Conservation (phyloP, 2,329 filamentous ascomycete species). For the Dryadomyces quercus-mongolicae region DNA sequence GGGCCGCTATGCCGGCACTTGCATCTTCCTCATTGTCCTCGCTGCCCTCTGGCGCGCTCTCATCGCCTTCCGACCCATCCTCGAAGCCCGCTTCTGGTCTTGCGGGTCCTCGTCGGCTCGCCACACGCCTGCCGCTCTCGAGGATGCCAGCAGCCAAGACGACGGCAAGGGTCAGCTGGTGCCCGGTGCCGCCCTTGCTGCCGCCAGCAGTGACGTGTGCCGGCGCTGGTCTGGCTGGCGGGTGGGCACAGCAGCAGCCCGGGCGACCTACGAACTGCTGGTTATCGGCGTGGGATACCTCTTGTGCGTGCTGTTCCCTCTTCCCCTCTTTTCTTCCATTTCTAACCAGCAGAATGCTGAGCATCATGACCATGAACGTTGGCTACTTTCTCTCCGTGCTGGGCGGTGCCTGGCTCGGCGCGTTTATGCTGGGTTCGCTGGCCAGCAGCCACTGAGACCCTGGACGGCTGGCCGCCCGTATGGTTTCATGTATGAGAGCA, state of each 20-base stretch:
- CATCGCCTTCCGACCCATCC: slow-evolving; percentile 56
- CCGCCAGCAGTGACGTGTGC: background rate
- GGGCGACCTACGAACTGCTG: slow-evolving; percentile 19
- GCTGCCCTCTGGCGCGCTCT: slow-evolving; percentile 57
- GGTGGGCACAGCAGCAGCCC: background rate
- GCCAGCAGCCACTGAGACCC: slow-evolving; percentile 20
- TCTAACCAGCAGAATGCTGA: slow-evolving; percentile 58
- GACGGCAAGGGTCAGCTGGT: background rate
- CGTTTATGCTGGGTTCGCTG: slow-evolving; percentile 62
- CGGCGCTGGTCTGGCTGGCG: background rate
- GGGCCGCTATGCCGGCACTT: slow-evolving; percentile 73
- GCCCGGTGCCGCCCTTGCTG: background rate
- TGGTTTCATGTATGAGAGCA: no score
- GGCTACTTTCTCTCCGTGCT: slow-evolving; percentile 68
- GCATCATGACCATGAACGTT: slow-evolving; percentile 78
- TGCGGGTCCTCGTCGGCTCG: background rate
- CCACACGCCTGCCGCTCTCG: background rate
- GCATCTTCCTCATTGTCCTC: slow-evolving; percentile 78
- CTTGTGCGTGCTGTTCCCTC: slow-evolving; percentile 49
- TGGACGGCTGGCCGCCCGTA: no score
- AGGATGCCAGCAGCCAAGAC: background rate
- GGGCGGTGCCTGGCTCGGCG: slow-evolving; percentile 67
- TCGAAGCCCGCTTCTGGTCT: slow-evolving; percentile 46
- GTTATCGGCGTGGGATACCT: slow-evolving; percentile 69
- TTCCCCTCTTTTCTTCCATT: background rate